These are phyloP conservation scores for Oemleria cerasiformis DNA, from an alignment of 306 rosid genomes.

Conservation along the genomic window DNA sequence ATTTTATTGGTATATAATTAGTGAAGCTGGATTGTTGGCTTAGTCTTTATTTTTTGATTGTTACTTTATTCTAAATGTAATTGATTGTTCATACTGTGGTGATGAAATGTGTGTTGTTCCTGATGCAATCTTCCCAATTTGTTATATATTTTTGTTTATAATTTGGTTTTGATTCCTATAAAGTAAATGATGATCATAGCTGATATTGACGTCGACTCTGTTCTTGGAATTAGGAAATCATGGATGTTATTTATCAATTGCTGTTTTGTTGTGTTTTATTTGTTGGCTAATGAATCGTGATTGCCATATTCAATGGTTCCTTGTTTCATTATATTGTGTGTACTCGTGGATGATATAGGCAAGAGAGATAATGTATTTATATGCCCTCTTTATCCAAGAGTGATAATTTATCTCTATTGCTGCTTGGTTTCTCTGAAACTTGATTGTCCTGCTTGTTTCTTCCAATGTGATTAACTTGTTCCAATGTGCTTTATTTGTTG, in stretches of 20 bases:
- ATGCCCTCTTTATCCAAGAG: no score
- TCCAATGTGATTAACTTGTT: neutral
- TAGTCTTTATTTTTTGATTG: no score
- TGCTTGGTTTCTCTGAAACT: neutral
- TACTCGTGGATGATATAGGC: neutral
- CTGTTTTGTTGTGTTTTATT: no score
- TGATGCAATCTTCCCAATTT: neutral
- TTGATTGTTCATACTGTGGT: no score
- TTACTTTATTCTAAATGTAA: neutral
- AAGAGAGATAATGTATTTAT: neutral
- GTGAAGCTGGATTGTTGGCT: neutral
- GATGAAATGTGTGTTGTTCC: neutral
- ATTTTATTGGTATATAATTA: neutral
- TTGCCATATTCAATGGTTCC: neutral
- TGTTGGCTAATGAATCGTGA: neutral
- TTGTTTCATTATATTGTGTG: no score
- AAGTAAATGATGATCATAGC: neutral
- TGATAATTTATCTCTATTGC: neutral
- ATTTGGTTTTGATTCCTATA: neutral
- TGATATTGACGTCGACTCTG: no score
- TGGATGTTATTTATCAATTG: neutral
- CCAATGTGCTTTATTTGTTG: no score
- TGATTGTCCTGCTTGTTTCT: neutral
- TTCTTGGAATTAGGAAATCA: neutral
- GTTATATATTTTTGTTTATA: neutral